These are phyloP conservation scores for Cornus controversa DNA, from an alignment of 148 eudicot species.

Conservation along the genomic window DNA sequence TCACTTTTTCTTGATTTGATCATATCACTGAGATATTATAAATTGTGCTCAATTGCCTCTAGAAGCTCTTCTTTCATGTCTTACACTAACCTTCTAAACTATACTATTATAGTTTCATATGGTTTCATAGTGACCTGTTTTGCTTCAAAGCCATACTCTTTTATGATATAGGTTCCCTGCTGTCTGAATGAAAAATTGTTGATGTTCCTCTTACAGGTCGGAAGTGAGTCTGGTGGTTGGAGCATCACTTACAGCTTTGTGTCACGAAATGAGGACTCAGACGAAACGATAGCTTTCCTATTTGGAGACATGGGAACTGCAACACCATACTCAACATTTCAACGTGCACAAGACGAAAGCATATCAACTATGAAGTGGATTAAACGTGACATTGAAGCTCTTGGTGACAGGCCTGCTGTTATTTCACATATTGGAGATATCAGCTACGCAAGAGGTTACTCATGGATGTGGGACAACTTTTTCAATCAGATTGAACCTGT, in stretches of 20 bases:
- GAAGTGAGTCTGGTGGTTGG: slow-evolving; percentile 94
- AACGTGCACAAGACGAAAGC: slow-evolving; percentile 83
- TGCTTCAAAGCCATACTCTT: neutral
- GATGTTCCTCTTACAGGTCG: slow-evolving; percentile 52
- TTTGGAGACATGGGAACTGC: slow-evolving; percentile 98
- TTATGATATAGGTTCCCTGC: neutral
- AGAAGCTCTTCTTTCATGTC: neutral
- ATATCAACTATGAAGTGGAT: slow-evolving; percentile 86
- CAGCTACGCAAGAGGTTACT: slow-evolving; percentile 86
- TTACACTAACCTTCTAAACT: neutral
- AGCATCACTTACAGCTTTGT: slow-evolving; percentile 70
- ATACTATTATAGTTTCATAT: neutral
- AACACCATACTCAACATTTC: slow-evolving; percentile 74
- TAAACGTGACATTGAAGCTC: slow-evolving; percentile 71
- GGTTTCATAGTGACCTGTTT: neutral
- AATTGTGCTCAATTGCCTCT: neutral
- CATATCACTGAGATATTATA: neutral
- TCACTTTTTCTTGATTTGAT: neutral
- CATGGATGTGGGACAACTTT: slow-evolving; percentile 97
- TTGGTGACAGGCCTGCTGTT: slow-evolving; percentile 80
- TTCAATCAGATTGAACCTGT: slow-evolving; percentile 80
- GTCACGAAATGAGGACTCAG: slow-evolving; percentile 62
- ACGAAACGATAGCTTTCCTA: slow-evolving; percentile 76
- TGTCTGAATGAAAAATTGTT: neutral
- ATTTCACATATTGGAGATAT: slow-evolving; percentile 97